Evolutionary conservation across 2,329 filamentous ascomycete genomes (phyloP).

Genomic region (Colletotrichum ledebouriae): DNA sequence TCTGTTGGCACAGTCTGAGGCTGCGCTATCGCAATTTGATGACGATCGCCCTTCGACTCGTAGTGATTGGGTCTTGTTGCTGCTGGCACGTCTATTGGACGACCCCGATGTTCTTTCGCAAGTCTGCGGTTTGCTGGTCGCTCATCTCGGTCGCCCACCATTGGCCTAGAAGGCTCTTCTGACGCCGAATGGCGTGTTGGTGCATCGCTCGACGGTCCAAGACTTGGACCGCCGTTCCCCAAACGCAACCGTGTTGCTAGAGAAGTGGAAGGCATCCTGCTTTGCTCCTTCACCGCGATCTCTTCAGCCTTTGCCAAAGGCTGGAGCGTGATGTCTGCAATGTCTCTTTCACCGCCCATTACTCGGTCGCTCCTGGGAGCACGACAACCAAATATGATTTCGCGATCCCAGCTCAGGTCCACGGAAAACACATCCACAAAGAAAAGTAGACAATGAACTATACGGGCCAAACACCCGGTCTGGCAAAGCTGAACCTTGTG

Average conservation of each 20-base stretch:
- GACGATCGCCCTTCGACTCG: neutral
- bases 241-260: constrained; percentile 11
- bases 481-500: constrained; percentile 6
- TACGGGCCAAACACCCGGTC: constrained; percentile 1
- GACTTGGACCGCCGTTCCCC: neutral
- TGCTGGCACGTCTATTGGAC: neutral
- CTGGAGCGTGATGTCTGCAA: constrained; percentile 24
- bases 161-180: neutral
- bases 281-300: constrained; percentile 12
- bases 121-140: too few species aligned
- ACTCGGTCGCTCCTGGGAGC: constrained; percentile 1
- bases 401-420: neutral
- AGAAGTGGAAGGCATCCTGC: constrained; percentile 22
- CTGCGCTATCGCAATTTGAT: neutral
- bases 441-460: neutral
- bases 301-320: constrained; percentile 25
- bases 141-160: neutral
- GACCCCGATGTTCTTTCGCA: constrained; percentile 5
- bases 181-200: neutral
- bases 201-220: neutral
- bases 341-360: constrained; percentile 34
- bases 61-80: neutral
- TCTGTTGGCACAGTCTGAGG: constrained; percentile 3
- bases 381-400: neutral
- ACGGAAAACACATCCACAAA: neutral